Percentiles rank a stretch among this genome's conserved stretches.
phyloP scores from a whole-genome alignment of 2,329 filamentous ascomycete species.

The Aaosphaeria pasadenensis region DNA sequence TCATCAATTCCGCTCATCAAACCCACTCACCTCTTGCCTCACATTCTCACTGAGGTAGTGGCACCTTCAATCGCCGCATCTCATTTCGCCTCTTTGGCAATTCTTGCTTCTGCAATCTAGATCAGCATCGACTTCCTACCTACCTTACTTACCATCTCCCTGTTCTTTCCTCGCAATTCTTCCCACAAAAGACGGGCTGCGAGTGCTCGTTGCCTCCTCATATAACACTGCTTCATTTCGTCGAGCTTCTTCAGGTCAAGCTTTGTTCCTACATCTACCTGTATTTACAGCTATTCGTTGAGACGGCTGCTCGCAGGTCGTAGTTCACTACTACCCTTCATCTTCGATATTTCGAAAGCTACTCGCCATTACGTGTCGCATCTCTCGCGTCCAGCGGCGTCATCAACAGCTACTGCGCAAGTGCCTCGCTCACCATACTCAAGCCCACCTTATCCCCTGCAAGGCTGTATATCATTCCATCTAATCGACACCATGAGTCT shows the following conservation, averaged over 20 bases:
- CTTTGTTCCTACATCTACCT: too few relatives aligned
- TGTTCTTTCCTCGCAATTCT: slow-evolving; percentile 4
- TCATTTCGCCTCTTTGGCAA: background rate
- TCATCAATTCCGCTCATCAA: background rate
- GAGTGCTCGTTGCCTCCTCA: too few relatives aligned
- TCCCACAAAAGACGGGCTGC: too few relatives aligned
- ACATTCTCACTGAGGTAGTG: background rate
- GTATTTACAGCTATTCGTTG: too few relatives aligned
- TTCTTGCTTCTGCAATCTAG: background rate
- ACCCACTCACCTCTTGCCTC: too few relatives aligned
- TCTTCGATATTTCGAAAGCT: slow-evolving; percentile 24
- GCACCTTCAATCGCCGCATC: background rate
- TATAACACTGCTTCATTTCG: too few relatives aligned
- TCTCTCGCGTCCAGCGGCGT: background rate
- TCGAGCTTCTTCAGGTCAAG: too few relatives aligned
- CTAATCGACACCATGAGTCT: slow-evolving; percentile 28
- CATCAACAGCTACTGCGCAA: too few relatives aligned
- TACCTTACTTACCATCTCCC: slow-evolving; percentile 6
- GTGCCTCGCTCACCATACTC: background rate
- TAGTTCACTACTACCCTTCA: slow-evolving; percentile 3
- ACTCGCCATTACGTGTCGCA: background rate
- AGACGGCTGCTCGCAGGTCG: too few relatives aligned
- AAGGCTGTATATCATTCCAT: background rate
- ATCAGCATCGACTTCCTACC: background rate
- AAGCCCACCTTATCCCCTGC: background rate